A percentile compares a stretch with the other conserved stretches of the same genome.
These are phyloP conservation scores for Candida suzukii DNA, from an alignment of 805 yeast species.

Conservation along the genomic window DNA sequence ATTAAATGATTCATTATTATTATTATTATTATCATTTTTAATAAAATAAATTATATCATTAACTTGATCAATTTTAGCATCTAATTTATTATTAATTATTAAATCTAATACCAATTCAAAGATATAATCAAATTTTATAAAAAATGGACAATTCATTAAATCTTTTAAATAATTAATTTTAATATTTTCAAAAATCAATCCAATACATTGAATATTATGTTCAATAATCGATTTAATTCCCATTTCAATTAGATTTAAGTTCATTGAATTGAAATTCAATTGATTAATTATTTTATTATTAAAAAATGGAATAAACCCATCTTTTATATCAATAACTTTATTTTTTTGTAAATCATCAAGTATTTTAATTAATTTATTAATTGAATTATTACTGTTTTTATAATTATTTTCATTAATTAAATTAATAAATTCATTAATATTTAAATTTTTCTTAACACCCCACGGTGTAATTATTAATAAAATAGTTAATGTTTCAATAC, in stretches of 20 bases:
- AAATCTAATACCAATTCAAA: slow-evolving; percentile 9
- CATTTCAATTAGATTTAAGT: not conserved
- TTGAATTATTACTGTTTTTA: not conserved
- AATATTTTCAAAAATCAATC: slow-evolving; percentile 14
- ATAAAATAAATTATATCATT: too few species aligned
- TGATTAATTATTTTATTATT: not conserved
- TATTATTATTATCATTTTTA: too few species aligned
- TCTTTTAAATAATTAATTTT: slow-evolving; percentile 7
- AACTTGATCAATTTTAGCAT: slow-evolving; percentile 19
- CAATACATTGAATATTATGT: slow-evolving; percentile 14
- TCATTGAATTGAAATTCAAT: not conserved
- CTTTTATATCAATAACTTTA: not conserved
- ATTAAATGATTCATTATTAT: too few species aligned
- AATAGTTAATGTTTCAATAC: not conserved
- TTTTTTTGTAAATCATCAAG: not conserved
- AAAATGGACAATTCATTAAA: slow-evolving; percentile 8
- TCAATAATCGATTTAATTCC: slow-evolving; percentile 4
- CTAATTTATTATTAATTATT: slow-evolving; percentile 13
- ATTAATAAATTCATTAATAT: not conserved
- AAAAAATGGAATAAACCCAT: not conserved
- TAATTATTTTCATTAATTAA: not conserved
- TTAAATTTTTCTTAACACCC: not conserved
- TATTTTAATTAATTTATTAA: not conserved
- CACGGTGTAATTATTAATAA: not conserved
- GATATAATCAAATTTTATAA: too few species aligned